Evolutionary conservation across 768 basidiomycete species (phyloP).

Genomic region (Mycena alexandri): DNA sequence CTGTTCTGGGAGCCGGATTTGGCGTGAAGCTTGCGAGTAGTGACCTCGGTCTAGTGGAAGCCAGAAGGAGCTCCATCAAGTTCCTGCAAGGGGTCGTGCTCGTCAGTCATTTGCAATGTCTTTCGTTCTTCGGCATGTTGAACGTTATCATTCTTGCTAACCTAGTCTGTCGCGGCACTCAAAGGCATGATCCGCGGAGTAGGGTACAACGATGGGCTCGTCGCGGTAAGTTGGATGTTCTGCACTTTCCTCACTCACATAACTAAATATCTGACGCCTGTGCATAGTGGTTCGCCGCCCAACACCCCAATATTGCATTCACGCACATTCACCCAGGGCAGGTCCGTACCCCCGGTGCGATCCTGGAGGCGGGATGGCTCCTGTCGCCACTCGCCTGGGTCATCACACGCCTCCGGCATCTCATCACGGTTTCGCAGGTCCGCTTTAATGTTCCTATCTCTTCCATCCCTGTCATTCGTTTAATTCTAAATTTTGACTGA

Average conservation of each 20-base stretch:
- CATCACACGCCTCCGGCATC: background rate
- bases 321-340: conserved; percentile 41
- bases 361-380: background rate
- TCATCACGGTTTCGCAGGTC: background rate
- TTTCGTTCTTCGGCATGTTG: too few relatives aligned
- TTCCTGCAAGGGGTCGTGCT: background rate
- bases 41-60: background rate
- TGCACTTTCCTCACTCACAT: too few relatives aligned
- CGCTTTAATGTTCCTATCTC: too few relatives aligned
- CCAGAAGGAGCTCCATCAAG: background rate
- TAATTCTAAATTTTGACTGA: background rate
- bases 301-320: conserved; percentile 37
- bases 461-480: too few relatives aligned
- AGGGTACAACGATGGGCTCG: conserved; percentile 5
- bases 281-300: conserved; percentile 38
- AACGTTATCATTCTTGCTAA: background rate
- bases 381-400: background rate
- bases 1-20: conserved; percentile 43
- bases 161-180: background rate
- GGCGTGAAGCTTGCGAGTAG: background rate
- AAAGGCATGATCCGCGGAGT: background rate
- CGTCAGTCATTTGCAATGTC: background rate
- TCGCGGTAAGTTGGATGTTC: conserved; percentile 14
- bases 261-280: too few relatives aligned
- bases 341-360: conserved; percentile 32